phyloP scores from a whole-genome alignment of 805 yeast genomes.

The Pichia paraexigua region DNA sequence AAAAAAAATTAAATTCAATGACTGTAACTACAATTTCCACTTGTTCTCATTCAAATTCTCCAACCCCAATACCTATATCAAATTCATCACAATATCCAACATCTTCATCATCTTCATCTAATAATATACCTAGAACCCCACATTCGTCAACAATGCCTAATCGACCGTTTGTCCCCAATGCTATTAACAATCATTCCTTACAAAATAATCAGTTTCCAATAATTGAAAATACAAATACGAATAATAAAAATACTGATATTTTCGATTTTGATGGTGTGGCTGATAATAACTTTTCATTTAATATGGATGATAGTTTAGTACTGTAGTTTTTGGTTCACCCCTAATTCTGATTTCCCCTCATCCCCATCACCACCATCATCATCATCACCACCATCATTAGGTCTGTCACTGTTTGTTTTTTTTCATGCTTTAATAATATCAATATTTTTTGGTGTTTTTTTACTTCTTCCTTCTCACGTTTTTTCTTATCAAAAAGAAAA shows the following conservation, averaged over 20 bases:
- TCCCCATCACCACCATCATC: no score
- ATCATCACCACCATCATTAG: no score
- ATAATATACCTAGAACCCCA: not conserved
- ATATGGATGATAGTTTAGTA: constrained; percentile 9
- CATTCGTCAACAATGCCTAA: not conserved
- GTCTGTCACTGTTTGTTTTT: no score
- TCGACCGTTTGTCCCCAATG: not conserved
- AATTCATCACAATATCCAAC: not conserved
- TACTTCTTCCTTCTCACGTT: not conserved
- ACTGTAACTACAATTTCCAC: not conserved
- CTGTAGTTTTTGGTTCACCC: not conserved
- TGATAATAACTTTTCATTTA: constrained; percentile 6
- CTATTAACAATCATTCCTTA: not conserved
- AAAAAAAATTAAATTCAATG: not conserved
- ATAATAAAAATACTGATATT: not conserved
- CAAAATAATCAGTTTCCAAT: not conserved
- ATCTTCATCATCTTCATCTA: not conserved
- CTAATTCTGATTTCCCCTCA: no score
- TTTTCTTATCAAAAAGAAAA: no score
- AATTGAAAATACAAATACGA: not conserved
- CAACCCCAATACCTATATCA: not conserved
- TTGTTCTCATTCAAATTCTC: not conserved
- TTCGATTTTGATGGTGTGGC: constrained; percentile 5
- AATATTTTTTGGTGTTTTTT: not conserved
- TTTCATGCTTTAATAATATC: not conserved